These are phyloP conservation scores for Penicillium manginii DNA, from an alignment of 495 filamentous ascomycete genomes.

Conservation along the genomic window DNA sequence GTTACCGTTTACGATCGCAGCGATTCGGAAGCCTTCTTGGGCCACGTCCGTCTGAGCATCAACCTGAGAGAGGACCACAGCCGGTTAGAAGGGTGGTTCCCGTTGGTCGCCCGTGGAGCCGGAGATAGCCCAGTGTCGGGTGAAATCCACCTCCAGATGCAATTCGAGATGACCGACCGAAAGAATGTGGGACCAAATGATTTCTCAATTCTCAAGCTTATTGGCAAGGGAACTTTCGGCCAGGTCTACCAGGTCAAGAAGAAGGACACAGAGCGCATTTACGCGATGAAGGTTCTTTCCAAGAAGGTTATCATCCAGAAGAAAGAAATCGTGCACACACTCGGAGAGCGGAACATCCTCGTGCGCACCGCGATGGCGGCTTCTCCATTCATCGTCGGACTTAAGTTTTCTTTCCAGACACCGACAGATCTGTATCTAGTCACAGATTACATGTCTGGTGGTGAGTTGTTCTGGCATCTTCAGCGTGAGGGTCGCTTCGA, in stretches of 20 bases:
- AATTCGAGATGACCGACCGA: constrained; percentile 87
- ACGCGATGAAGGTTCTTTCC: constrained; percentile 98
- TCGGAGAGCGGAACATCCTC: constrained; percentile 95
- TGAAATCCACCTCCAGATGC: constrained; percentile 86
- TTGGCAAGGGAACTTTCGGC: constrained; percentile 98
- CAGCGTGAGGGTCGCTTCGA: constrained; percentile 97
- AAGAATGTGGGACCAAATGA: constrained; percentile 96
- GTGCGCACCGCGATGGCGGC: constrained; percentile 94
- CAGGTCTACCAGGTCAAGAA: constrained; percentile 99
- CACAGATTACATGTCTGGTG: constrained; percentile 99
- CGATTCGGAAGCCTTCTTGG: constrained; percentile 86
- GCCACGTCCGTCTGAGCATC: constrained; percentile 80
- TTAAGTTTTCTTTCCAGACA: constrained; percentile 99
- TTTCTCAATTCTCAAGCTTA: constrained; percentile 93
- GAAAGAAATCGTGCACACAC: constrained; percentile 96
- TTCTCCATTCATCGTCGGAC: constrained; percentile 95
- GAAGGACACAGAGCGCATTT: constrained; percentile 93
- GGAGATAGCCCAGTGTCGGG: constrained; percentile 76
- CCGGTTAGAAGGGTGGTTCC: constrained; percentile 82
- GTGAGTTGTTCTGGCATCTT: constrained; percentile 97
- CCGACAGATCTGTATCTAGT: constrained; percentile 96
- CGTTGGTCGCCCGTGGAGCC: constrained; percentile 67
- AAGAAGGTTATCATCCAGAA: constrained; percentile 99
- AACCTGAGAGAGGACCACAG: constrained; percentile 68
- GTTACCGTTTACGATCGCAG: constrained; percentile 91